Conservation (phyloP, 306 rosid genomes). For the Herpetospermum pedunculosum region DNA sequence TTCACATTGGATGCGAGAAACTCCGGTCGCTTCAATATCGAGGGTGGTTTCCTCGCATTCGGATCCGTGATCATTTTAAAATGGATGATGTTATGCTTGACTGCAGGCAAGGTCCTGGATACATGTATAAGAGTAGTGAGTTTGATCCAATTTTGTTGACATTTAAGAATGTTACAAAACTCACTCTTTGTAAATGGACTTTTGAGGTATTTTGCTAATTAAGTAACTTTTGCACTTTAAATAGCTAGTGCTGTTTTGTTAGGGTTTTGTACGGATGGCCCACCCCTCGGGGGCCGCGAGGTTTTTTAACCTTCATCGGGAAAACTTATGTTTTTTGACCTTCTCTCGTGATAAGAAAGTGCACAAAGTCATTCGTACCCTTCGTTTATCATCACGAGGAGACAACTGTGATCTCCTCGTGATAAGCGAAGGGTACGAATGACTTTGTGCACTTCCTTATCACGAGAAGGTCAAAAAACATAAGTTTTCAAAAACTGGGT, state of each 20-base stretch:
- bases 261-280: too few species aligned
- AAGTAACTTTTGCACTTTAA: background rate
- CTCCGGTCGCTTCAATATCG: constrained; percentile 37
- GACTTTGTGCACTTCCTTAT: too few species aligned
- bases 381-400: too few species aligned
- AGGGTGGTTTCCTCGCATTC: constrained; percentile 49
- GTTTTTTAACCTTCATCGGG: too few species aligned
- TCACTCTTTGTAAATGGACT: constrained; percentile 62
- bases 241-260: background rate
- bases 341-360: too few species aligned
- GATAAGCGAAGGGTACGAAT: too few species aligned
- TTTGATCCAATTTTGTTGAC: constrained; percentile 60
- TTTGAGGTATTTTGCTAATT: constrained; percentile 46
- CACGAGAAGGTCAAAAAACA: too few species aligned
- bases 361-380: too few species aligned
- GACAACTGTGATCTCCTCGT: too few species aligned
- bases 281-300: too few species aligned
- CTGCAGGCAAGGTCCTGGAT: constrained; percentile 41
- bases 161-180: constrained; percentile 49
- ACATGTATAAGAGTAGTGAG: constrained; percentile 22
- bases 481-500: too few species aligned
- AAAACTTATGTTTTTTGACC: too few species aligned
- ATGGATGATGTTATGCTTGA: constrained; percentile 58
- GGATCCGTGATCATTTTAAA: constrained; percentile 51
- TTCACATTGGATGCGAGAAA: constrained; percentile 36